Base-by-base conservation (phyloP, 2,329 filamentous ascomycete genomes). In the Lachnellula occidentalis region DNA sequence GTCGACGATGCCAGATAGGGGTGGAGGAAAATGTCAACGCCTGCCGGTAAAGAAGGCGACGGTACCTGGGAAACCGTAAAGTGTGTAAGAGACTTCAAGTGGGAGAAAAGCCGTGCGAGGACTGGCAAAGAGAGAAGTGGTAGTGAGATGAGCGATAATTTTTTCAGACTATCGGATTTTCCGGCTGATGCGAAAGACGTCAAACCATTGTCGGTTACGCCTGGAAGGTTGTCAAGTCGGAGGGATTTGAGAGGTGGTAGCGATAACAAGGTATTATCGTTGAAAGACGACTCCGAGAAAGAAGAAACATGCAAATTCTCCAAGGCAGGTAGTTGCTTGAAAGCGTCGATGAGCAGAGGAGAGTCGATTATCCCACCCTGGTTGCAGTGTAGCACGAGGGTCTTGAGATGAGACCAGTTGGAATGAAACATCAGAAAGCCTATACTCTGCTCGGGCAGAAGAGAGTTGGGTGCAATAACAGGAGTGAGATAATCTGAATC, bases 1-100 rank as follows among this genome's bases (percentile, higher is more conserved):
- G 76, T 79, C 1, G 64, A 54, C 0, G 80, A 85, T 0, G 81
- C 81, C 8, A 86, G 73, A 61, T 85, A 86, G 0, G 83, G 83
- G 69, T 83, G 84, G 58, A 86, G 77, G 73, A 79, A 83, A 53
- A 86, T 77, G 52, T 78, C 78, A 34, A 77, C 75, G 51, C 78
- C 77, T 14, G 75, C 71, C 0, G 82, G 75, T 62, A 85, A 77
- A n/a, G 74, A 66, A 0, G 82, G 83, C 1, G 80, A 72, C 31
- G 72, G 72, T 2, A 74, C 67, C 65, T 86, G 83, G 1, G 82
- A 77, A 4, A 86, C 65, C 5, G 77, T 73, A 55, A 86, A 78
- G 7, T 67, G 69, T 34, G 72, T 68, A 12, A 86, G 74, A 1
- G 69, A 69, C 19, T 67, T 65, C 2, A 86, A 73, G 58, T 81